Conservation (phyloP, 2,329 filamentous ascomycete genomes). For the Lizonia empirigonia region DNA sequence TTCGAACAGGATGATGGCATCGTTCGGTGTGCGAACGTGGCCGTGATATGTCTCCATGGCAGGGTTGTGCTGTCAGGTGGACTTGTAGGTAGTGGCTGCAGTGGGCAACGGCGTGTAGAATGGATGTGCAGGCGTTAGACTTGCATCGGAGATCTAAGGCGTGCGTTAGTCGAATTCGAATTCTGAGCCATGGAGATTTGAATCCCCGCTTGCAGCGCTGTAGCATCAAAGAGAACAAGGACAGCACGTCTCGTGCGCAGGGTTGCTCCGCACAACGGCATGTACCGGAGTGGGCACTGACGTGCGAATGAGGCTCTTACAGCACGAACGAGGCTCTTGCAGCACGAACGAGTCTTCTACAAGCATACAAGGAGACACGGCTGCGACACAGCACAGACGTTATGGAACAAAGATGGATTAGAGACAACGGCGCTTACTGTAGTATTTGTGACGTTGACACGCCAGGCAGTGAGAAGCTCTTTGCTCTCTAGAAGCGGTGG, state of each 20-base stretch:
- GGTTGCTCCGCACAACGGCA: not conserved
- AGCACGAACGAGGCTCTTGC: conserved; percentile 1
- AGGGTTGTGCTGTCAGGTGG: conserved; percentile 4
- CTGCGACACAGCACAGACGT: conserved; percentile 3
- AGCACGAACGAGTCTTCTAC: not conserved
- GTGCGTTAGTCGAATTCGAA: conserved; percentile 18
- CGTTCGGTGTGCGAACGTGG: conserved; percentile 90
- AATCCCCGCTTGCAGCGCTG: not conserved
- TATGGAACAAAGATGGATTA: conserved; percentile 2
- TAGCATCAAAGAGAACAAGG: not conserved
- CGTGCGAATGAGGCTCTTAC: conserved; percentile 2
- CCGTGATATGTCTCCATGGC: conserved; percentile 96
- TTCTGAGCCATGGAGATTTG: not conserved
- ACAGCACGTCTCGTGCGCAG: too few relatives aligned
- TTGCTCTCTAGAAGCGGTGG: conserved; percentile 12
- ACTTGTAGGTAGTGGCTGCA: not conserved
- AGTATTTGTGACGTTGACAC: conserved; percentile 20
- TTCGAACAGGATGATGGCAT: conserved; percentile 98
- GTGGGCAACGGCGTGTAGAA: not conserved
- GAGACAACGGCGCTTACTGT: conserved; percentile 19
- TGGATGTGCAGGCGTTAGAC: conserved; percentile 1
- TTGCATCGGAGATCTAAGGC: conserved; percentile 15
- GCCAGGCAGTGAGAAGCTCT: conserved; percentile 2
- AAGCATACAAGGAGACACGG: not conserved
- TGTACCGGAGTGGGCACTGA: not conserved